phyloP scores from a whole-genome alignment of 306 rosid genomes.

The Begonia masoniana region DNA sequence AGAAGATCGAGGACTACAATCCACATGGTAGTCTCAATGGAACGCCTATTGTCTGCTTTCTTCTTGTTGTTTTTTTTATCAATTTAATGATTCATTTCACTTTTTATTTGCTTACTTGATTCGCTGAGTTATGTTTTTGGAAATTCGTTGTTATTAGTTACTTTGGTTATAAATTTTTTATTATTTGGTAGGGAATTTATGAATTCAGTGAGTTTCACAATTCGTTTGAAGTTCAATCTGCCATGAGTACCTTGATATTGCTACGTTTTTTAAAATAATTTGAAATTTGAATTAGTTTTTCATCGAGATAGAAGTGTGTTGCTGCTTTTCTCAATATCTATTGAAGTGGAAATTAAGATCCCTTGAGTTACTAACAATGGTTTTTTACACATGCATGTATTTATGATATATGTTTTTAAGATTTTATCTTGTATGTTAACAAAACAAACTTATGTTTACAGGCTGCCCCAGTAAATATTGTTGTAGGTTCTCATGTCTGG shows the following conservation, averaged over 20 bases:
- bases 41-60: not conserved
- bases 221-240: too few species aligned
- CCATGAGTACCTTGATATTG: too few species aligned
- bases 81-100: constrained; percentile 15
- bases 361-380: too few species aligned
- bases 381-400: not conserved
- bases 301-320: too few species aligned
- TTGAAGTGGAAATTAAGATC: too few species aligned
- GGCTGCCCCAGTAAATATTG: constrained; percentile 91
- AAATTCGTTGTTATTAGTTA: too few species aligned
- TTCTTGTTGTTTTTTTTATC: not conserved
- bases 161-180: too few species aligned
- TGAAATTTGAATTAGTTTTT: too few species aligned
- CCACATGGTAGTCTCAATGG: constrained; percentile 60
- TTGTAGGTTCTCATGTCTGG: constrained; percentile 99
- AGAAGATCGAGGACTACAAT: constrained; percentile 48
- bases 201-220: too few species aligned
- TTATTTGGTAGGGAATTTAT: too few species aligned
- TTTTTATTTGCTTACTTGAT: constrained; percentile 23
- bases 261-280: too few species aligned
- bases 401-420: not conserved
- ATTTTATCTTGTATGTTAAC: constrained; percentile 2
- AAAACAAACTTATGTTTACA: constrained; percentile 26
- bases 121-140: constrained; percentile 5
- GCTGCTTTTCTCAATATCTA: too few species aligned